These are phyloP conservation scores for Asterophora parasitica DNA, from an alignment of 768 basidiomycete species.

Conservation along the genomic window DNA sequence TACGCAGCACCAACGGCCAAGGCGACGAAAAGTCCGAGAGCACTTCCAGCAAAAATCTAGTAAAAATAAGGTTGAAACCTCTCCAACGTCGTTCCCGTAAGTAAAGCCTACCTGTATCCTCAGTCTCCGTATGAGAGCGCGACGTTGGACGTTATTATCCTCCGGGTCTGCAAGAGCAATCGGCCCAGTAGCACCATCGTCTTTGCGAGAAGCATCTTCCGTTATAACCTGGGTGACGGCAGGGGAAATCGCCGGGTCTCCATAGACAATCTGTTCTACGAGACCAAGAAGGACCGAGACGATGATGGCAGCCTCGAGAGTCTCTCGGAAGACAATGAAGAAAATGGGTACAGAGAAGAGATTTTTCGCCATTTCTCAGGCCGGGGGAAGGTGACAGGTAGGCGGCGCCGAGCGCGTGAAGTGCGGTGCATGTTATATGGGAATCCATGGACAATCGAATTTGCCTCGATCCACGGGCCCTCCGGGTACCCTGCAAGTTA, in stretches of 20 bases:
- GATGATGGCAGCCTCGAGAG: conserved; percentile 89
- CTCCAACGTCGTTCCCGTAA: not conserved
- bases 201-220: conserved; percentile 21
- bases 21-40: conserved; percentile 71
- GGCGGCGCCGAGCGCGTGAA: conserved; percentile 1
- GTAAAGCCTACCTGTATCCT: conserved; percentile 49
- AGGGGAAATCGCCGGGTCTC: conserved; percentile 24
- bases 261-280: conserved; percentile 75
- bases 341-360: conserved; percentile 91
- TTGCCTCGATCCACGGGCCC: too few species aligned
- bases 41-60: conserved; percentile 75
- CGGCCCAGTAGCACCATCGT: conserved; percentile 20
- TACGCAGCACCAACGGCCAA: conserved; percentile 79
- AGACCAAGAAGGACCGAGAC: conserved; percentile 87
- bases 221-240: conserved; percentile 7
- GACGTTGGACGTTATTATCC: conserved; percentile 27
- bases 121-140: conserved; percentile 59
- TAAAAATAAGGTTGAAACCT: not conserved
- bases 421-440: too few species aligned
- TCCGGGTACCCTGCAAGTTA: too few species aligned
- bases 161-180: conserved; percentile 18
- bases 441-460: too few species aligned
- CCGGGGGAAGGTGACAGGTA: conserved; percentile 8
- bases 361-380: conserved; percentile 54
- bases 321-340: conserved; percentile 95